Evolutionary conservation across 2,329 filamentous ascomycete genomes (phyloP), one percentile per base, ranked within the genome.

Genomic region (Verticillium nubilum): DNA sequence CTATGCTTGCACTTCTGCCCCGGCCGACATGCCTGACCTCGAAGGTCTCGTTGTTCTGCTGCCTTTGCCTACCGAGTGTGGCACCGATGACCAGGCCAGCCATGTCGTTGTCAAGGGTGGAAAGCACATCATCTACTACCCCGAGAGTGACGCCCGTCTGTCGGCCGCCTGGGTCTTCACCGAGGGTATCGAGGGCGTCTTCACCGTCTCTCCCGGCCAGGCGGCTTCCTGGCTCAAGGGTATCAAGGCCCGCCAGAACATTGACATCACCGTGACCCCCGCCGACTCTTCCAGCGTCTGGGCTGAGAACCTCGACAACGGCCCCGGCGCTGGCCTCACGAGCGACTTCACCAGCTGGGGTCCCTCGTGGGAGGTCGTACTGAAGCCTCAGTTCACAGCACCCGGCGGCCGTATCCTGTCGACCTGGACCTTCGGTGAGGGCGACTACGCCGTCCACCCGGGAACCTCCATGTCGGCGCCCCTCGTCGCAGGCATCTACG

Each of bases 401-500:
- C 79, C 80, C 1, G 80, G 81, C 56, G 79, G 78, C 29, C 69
- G 73, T 28, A 83, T 85, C 61, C 70, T 83, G 54, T 81, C 80
- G 9, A 84, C 81, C 1, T 84, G 76, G 61, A 79, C 76, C 3
- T 68, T 75, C 5, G 67, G 67, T 5, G 61, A 72, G 52, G 72
- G 74, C 7, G 63, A 68, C 5, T 85, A 84, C 61, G 77, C 74
- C 37, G 75, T 83, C 19, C 70, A 81, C 25, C 79, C 76, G 23
- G 82, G 82, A 12, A 85, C 82, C 0, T 83, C 79, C 1, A 85
- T 85, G 81, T 76, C 80, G 9, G 74, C 75, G 62, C 78, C 81
- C n/a, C 69, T 80, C 28, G 72, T 76, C 3, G 79, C 80, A 23
- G 76, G 71, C 53, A 69, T 72, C 33, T 67, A 68, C 27, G 72